Evolutionary conservation across 306 rosid genomes (phyloP).

Genomic region (Trifolium dubium): DNA sequence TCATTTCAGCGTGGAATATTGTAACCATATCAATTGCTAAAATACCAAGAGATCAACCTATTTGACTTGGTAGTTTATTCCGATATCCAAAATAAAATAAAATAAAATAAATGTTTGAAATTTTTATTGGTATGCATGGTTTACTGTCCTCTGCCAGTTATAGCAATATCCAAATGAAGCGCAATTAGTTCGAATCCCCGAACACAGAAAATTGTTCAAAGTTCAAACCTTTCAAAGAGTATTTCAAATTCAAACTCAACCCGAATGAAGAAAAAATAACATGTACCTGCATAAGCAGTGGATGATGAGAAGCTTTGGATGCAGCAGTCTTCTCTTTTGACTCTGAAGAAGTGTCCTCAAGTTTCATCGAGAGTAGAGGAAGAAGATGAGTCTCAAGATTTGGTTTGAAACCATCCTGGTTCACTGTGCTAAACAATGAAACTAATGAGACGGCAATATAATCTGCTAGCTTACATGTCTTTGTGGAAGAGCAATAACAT

Average conservation of each 20-base stretch:
- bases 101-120: background rate
- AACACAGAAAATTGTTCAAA: slow-evolving; percentile 7
- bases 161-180: slow-evolving; percentile 16
- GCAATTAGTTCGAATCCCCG: background rate
- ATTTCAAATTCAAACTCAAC: slow-evolving; percentile 21
- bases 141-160: background rate
- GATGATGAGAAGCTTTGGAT: slow-evolving; percentile 74
- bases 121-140: background rate
- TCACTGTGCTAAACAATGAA: slow-evolving; percentile 80
- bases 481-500: slow-evolving; percentile 20
- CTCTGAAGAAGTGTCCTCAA: slow-evolving; percentile 62
- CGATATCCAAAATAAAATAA: background rate
- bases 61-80: slow-evolving; percentile 16
- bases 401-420: slow-evolving; percentile 94
- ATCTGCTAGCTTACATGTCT: slow-evolving; percentile 37
- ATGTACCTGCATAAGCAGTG: slow-evolving; percentile 74
- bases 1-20: slow-evolving; percentile 17
- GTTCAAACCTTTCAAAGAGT: slow-evolving; percentile 24
- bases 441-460: slow-evolving; percentile 36
- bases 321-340: slow-evolving; percentile 61
- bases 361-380: slow-evolving; percentile 81
- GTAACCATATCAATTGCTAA: slow-evolving; percentile 28
- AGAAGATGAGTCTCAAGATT: slow-evolving; percentile 88
- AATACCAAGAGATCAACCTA: slow-evolving; percentile 24
- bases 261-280: slow-evolving; percentile 23